Evolutionary conservation across 2,329 filamentous ascomycete genomes (phyloP).

Genomic region (Alternaria triticimaculans): DNA sequence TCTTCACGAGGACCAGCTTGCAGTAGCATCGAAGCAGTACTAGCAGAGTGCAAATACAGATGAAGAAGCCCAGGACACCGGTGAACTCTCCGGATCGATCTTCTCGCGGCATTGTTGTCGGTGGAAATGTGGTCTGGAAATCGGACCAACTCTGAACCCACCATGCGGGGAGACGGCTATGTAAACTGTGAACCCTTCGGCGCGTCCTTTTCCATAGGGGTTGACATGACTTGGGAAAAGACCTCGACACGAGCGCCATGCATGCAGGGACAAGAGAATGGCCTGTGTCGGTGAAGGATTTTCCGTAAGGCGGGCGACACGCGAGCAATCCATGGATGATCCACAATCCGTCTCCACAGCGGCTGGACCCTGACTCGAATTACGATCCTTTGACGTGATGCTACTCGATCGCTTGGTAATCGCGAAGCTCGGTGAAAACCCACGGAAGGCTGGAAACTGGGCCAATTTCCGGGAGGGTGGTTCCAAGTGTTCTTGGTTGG

Average conservation of each 20-base stretch:
- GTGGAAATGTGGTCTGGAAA: background rate
- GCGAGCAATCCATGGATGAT: background rate
- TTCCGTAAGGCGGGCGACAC: background rate
- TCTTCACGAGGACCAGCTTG: constrained; percentile 25
- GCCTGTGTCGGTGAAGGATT: background rate
- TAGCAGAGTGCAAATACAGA: constrained; percentile 17
- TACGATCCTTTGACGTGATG: background rate
- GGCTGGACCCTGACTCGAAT: background rate
- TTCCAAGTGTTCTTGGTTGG: background rate
- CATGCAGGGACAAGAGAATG: background rate
- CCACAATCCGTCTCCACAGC: background rate
- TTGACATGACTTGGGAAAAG: background rate
- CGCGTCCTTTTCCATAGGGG: constrained; percentile 3
- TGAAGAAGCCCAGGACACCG: constrained; percentile 24
- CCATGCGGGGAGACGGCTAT: background rate
- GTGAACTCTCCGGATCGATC: constrained; percentile 24
- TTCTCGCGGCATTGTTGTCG: constrained; percentile 15
- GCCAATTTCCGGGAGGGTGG: background rate
- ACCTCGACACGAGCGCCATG: background rate
- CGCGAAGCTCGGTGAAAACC: background rate
- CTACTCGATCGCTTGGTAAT: background rate
- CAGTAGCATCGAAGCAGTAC: constrained; percentile 24
- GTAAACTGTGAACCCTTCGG: background rate
- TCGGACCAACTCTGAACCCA: background rate
- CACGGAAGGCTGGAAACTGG: background rate